A percentile compares a stretch with the other conserved stretches of the same genome.
Evolutionary conservation across 2,329 filamentous ascomycete species (phyloP).

Genomic region (Colletotrichum coccodes): DNA sequence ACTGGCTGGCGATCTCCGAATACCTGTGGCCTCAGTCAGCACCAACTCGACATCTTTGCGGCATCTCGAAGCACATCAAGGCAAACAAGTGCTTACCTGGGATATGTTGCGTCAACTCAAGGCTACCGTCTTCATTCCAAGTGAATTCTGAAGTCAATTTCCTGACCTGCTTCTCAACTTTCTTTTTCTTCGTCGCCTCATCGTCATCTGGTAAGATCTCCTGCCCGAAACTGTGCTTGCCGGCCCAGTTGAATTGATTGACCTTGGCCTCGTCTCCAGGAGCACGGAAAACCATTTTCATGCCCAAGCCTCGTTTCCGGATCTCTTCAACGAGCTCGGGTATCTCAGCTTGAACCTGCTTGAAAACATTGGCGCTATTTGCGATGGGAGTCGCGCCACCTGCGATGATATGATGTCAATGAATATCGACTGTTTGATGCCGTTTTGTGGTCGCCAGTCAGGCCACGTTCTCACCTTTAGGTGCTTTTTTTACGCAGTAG

Average conservation of each 20-base stretch:
- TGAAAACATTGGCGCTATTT: constrained; percentile 27
- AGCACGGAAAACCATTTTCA: constrained; percentile 36
- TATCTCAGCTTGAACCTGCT: constrained; percentile 29
- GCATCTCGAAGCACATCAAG: no score
- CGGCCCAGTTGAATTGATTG: constrained; percentile 34
- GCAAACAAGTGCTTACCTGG: constrained; percentile 19
- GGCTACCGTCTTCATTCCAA: constrained; percentile 29
- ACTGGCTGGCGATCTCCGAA: constrained; percentile 24
- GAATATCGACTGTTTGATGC: background rate
- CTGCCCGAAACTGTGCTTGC: constrained; percentile 39
- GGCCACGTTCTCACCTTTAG: background rate
- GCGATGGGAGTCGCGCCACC: constrained; percentile 33
- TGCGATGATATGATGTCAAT: background rate
- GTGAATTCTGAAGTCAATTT: constrained; percentile 29
- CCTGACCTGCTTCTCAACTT: constrained; percentile 32
- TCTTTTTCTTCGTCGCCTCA: constrained; percentile 11
- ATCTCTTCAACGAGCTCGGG: constrained; percentile 34
- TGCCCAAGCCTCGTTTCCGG: constrained; percentile 30
- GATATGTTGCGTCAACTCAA: constrained; percentile 34
- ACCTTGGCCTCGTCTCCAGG: constrained; percentile 33
- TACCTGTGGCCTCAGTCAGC: background rate
- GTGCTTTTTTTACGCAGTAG: constrained; percentile 31
- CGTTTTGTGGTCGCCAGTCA: no score
- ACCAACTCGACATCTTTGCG: no score
- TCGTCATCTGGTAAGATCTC: constrained; percentile 38